These are phyloP conservation scores for Oryza coarctata DNA, from an alignment of 176 grass and related monocot species.

Conservation along the genomic window DNA sequence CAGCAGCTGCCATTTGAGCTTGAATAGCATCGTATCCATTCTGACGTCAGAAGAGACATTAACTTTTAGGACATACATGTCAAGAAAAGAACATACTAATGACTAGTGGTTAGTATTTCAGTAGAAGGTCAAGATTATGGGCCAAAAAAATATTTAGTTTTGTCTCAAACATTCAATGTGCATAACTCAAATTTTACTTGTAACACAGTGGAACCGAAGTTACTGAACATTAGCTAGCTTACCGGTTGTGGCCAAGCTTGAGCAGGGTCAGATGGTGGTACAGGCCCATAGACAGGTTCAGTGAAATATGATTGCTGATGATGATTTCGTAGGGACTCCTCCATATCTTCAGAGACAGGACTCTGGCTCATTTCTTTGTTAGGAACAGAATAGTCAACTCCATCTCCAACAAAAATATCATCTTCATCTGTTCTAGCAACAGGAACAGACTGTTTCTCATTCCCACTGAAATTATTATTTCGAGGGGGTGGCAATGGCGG, in stretches of 20 bases:
- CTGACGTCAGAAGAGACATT: constrained; percentile 42
- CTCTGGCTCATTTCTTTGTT: constrained; percentile 82
- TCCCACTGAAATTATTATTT: constrained; percentile 50
- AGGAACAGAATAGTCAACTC: constrained; percentile 80
- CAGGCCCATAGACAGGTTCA: constrained; percentile 87
- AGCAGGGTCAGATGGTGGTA: constrained; percentile 72
- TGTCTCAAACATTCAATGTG: background rate
- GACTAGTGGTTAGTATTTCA: background rate
- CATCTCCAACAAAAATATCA: constrained; percentile 93
- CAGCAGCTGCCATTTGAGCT: constrained; percentile 71
- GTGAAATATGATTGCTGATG: constrained; percentile 74
- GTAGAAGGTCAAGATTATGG: background rate
- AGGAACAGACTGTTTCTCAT: constrained; percentile 50
- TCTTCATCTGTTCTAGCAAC: constrained; percentile 64
- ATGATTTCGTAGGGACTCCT: constrained; percentile 59
- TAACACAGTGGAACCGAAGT: background rate
- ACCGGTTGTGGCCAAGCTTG: constrained; percentile 83
- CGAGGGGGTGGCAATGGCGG: constrained; percentile 38
- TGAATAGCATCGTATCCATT: constrained; percentile 84
- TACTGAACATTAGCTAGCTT: constrained; percentile 39
- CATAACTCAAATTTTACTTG: background rate
- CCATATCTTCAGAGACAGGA: constrained; percentile 88
- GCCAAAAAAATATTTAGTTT: background rate
- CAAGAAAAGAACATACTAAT: background rate
- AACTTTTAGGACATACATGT: constrained; percentile 15